Conservation (phyloP, 192 early-diverging fungal genomes). For the Linderina pennispora region DNA sequence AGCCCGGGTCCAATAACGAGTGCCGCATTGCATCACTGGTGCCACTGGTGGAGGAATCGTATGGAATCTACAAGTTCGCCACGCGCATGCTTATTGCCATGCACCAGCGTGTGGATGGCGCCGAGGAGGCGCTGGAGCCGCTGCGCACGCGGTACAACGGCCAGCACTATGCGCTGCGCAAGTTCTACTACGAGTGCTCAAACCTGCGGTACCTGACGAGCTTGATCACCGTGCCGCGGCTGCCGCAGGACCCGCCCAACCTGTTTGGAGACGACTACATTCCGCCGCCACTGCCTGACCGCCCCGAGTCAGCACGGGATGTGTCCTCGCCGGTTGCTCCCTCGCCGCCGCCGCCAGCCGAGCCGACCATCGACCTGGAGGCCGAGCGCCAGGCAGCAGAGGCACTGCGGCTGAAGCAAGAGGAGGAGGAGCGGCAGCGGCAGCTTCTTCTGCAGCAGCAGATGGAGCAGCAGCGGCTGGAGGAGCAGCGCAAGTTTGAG, state of each 20-base stretch:
- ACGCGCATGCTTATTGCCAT: constrained; percentile 95
- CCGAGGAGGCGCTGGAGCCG: constrained; percentile 81
- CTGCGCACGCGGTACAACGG: constrained; percentile 81
- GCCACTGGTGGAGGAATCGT: constrained; percentile 91
- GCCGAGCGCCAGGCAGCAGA: constrained; percentile 54
- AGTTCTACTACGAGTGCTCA: constrained; percentile 90
- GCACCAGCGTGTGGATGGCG: constrained; percentile 58
- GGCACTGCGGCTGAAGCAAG: constrained; percentile 57
- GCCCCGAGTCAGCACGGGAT: constrained; percentile 23
- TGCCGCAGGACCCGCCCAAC: constrained; percentile 77
- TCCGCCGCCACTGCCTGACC: constrained; percentile 58
- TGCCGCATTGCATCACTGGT: constrained; percentile 92
- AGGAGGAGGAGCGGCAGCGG: constrained; percentile 56
- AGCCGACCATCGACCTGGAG: constrained; percentile 58
- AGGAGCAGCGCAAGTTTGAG: constrained; percentile 62
- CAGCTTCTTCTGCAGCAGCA: constrained; percentile 48
- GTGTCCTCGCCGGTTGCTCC: constrained; percentile 40
- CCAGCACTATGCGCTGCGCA: constrained; percentile 78
- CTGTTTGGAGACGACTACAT: constrained; percentile 63
- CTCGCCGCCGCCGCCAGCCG: constrained; percentile 40
- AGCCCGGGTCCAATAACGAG: constrained; percentile 80
- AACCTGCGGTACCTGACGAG: constrained; percentile 89
- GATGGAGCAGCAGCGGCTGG: constrained; percentile 55
- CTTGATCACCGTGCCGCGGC: constrained; percentile 81
- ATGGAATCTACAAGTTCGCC: constrained; percentile 93